Conservation (phyloP, 2,329 filamentous ascomycete species). For the Fusarium paranaense region DNA sequence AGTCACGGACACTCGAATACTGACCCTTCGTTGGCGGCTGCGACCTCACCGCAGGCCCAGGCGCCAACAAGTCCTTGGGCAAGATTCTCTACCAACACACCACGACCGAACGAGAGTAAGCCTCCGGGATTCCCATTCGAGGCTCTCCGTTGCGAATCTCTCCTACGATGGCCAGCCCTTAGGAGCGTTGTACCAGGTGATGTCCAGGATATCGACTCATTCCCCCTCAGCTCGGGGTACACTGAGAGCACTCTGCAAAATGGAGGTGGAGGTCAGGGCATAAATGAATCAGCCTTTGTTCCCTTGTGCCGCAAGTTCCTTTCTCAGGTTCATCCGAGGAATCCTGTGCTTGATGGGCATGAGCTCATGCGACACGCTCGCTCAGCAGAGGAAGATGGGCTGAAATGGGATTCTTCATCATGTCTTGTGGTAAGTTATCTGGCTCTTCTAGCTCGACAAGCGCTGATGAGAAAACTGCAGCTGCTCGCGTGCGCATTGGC, state of each 20-base stretch:
- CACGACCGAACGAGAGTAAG: neutral
- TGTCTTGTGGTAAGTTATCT: constrained; percentile 17
- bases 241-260: neutral
- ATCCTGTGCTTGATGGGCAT: neutral
- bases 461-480: neutral
- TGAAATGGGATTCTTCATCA: constrained; percentile 26
- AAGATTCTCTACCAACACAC: neutral
- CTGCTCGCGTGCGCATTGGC: constrained; percentile 22
- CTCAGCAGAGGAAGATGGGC: constrained; percentile 1
- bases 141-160: neutral
- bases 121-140: neutral
- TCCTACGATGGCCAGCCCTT: neutral
- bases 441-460: neutral
- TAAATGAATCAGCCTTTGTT: neutral
- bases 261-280: neutral
- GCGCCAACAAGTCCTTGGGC: neutral
- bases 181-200: constrained; percentile 5
- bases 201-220: constrained; percentile 12
- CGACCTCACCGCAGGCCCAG: neutral
- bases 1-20: neutral
- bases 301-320: neutral
- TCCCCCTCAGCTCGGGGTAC: constrained; percentile 14
- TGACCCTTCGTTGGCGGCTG: neutral
- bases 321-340: neutral
- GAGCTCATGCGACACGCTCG: constrained; percentile 14